Evolutionary conservation across 2,329 filamentous ascomycete genomes (phyloP), one percentile per base, ranked within the genome.

Genomic region (Penicillium sp.): DNA sequence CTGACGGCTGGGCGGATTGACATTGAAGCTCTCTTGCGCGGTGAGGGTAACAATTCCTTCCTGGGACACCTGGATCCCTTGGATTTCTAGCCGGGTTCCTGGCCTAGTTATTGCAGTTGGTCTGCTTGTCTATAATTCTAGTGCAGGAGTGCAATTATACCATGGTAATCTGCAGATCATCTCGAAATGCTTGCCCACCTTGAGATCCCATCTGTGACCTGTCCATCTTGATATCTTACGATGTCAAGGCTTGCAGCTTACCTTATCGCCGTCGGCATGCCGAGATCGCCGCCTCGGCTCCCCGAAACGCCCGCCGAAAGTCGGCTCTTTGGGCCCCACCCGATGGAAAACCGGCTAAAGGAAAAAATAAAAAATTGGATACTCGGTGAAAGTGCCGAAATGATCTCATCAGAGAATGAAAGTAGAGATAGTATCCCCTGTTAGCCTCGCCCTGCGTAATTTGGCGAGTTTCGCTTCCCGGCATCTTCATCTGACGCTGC

Each of bases 1-100:
- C 81, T 97, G 61, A 91, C 92, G 0, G 85, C 86, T n/a, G 91
- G 92, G 0, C 81, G 85, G n/a, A 86, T 96, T n/a, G 90, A 97
- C 78, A 82, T 96, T 5, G 88, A 87, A 63, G 82, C 88, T 54
- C 83, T 91, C 67, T 74, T 96, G 57, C 86, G 86, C n/a, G 84
- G 82, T 11, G 83, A 82, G 41, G 83, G 84, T 38, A 86, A 86
- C 62, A 85, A 88, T 1, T 85, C 87, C 20, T 91, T 91, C 69
- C 70, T 91, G 62, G 89, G 89, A 0, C 71, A 73, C 20, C 78
- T 85, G 10, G 78, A 81, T 51, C 77, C 76, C n/a, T 62, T 85
- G 51, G 78, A 68, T 20, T 76, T 76, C 61, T 76, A 59, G 25
- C 8, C 14, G 38, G 25, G 11, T 11, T 25, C 12, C 2, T 6